Evolutionary conservation across 2,329 filamentous ascomycete species (phyloP), one percentile per base, ranked within the genome.

Genomic region (Tolypocladium amazonense): DNA sequence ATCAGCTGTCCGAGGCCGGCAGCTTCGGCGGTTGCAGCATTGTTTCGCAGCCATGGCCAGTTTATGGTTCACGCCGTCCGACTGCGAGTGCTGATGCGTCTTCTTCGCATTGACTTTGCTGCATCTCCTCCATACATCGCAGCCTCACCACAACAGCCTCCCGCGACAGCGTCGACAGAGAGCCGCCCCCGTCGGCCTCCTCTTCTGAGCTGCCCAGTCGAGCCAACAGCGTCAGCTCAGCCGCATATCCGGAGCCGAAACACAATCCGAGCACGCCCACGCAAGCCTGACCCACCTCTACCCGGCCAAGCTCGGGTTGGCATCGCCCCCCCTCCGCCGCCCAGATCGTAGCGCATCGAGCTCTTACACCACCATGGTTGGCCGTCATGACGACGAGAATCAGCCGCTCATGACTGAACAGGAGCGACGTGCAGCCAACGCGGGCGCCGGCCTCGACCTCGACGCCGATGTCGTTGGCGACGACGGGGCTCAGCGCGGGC

Each of bases 361-460:
- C 52, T 57, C 55, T 25, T 50, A 57, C 60, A 60, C 25, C 59
- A 65, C 60, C 59, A 75, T 75, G 74, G 66, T 69, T 62, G 65
- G 64, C 43, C 61, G 64, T 60, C 64, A 69, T 64, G 64, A 68
- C 58, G 72, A 70, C 63, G 73, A 77, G 65, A 67, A 63, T 58
- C 69, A 73, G 66, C 74, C 74, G 61, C 72, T 77, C 65, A 73
- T 77, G 73, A 70, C 69, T 52, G 69, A 70, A 60, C 62, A 66
- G 61, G 69, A 74, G 57, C 68, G 67, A 62, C 67, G 66, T 64
- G 67, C 73, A 58, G 63, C 66, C 58, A 59, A 63, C 57, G 62
- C 64, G 63, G 67, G 65, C 65, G 61, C 64, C 61, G 65, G 65
- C 54, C 18, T 35, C 50, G 50, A 53, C 30, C 27, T n/a, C 50